Evolutionary conservation across 2,329 filamentous ascomycete genomes (phyloP).

Genomic region (Aspergillus latus): DNA sequence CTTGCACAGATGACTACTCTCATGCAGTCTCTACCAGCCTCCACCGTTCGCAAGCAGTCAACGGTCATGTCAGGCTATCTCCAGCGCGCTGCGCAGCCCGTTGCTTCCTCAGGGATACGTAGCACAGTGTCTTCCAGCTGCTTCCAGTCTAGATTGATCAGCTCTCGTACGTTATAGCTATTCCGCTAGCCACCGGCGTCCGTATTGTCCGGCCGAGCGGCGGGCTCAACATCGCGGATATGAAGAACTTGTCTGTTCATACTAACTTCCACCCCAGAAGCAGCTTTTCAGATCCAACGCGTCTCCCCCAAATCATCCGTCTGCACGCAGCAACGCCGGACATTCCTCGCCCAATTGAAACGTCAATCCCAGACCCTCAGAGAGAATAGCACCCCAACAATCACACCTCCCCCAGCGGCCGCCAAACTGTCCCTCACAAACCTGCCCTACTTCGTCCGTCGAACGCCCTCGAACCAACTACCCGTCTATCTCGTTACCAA

Average conservation of each 20-base stretch:
- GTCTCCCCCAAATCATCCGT: slow-evolving; percentile 18
- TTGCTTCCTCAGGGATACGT: slow-evolving; percentile 31
- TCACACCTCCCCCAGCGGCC: slow-evolving; percentile 33
- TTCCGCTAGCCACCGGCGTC: slow-evolving; percentile 11
- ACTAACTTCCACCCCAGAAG: slow-evolving; percentile 23
- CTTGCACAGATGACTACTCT: slow-evolving; percentile 33
- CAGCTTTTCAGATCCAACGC: slow-evolving; percentile 23
- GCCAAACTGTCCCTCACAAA: slow-evolving; percentile 41
- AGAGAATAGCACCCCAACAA: slow-evolving; percentile 24
- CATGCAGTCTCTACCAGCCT: slow-evolving; percentile 32
- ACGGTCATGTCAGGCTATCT: slow-evolving; percentile 31
- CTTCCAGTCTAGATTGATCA: slow-evolving; percentile 27
- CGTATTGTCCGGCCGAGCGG: not conserved
- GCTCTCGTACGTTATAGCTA: slow-evolving; percentile 31
- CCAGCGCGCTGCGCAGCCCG: slow-evolving; percentile 25
- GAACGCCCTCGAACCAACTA: slow-evolving; percentile 69
- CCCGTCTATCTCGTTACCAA: slow-evolving; percentile 75
- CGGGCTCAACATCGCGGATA: not conserved
- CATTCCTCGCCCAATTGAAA: slow-evolving; percentile 39
- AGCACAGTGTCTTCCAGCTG: slow-evolving; percentile 33
- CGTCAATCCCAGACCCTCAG: slow-evolving; percentile 38
- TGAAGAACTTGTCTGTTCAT: slow-evolving; percentile 1
- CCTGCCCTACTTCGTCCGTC: slow-evolving; percentile 68
- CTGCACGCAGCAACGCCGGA: slow-evolving; percentile 33
- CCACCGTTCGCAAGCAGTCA: slow-evolving; percentile 38